These are phyloP conservation scores for Hypericum perforatum DNA, from an alignment of 345 rosid species.

Conservation along the genomic window DNA sequence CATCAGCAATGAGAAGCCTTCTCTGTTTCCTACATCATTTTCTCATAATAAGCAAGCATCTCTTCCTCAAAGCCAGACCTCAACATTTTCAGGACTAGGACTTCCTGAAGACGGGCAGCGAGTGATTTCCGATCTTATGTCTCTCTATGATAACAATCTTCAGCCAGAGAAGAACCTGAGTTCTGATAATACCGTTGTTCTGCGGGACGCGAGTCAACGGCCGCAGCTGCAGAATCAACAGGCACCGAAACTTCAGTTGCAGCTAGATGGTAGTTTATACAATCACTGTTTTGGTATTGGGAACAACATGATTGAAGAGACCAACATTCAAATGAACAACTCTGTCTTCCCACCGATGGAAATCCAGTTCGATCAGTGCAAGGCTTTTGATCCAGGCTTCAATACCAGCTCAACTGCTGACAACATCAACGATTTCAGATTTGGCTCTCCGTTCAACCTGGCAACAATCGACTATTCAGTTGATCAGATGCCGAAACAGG, in stretches of 20 bases:
- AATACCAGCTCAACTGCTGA: conserved; percentile 12
- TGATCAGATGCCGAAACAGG: conserved; percentile 26
- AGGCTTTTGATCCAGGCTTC: conserved; percentile 27
- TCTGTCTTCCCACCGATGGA: conserved; percentile 18
- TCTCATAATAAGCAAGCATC: conserved; percentile 24
- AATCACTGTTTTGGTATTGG: conserved; percentile 22
- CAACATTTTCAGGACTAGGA: conserved; percentile 29
- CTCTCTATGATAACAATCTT: conserved; percentile 35
- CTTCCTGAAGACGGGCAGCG: conserved; percentile 49
- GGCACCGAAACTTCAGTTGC: conserved; percentile 24
- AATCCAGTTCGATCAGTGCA: conserved; percentile 24
- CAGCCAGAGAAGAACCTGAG: conserved; percentile 22
- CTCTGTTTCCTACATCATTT: conserved; percentile 21
- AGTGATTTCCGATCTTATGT: conserved; percentile 42
- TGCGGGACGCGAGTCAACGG: conserved; percentile 10
- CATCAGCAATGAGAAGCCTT: conserved; percentile 17
- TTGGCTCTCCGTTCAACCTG: conserved; percentile 30
- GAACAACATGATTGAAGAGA: conserved; percentile 18
- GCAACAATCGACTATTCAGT: conserved; percentile 15
- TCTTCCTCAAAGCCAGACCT: conserved; percentile 5
- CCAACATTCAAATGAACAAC: conserved; percentile 17
- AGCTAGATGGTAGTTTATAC: conserved; percentile 20
- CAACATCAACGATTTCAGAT: conserved; percentile 11
- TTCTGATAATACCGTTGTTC: conserved; percentile 9
- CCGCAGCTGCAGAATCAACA: conserved; percentile 11